Base-by-base conservation (phyloP, 1,139 yeast species). In the Yamadazyma spencermartinsiae region DNA sequence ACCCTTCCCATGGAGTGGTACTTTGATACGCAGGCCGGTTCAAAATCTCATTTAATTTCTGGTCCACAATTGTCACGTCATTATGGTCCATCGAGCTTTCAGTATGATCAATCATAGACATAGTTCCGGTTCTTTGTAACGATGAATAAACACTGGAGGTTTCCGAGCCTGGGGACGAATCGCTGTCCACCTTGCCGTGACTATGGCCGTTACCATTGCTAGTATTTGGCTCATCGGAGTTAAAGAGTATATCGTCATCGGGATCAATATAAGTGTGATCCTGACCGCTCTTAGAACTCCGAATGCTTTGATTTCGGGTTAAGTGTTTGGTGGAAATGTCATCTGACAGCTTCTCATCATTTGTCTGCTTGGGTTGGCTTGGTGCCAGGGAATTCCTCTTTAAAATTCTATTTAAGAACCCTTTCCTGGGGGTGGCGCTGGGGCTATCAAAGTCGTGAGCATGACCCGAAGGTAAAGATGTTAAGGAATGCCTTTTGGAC, bases 1-100 rank as follows among this genome's bases (percentile, higher is more conserved):
- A 51, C 3, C 71, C 72, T 6, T 49, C 53, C 63, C 68, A 63
- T 0, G 64, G 57, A 14, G 52, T 33, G 1, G 43, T 51, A 20
- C 55, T 60, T 15, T 46, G 54, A 15, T 31, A 30, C n/a, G 20
- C n/a, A 6, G 33, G 28, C 2, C 20, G 29, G 32, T 33, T 35
- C 27, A 39, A 30, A 14, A 42, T 18, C 11, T 35, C 37, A 20
- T 35, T 34, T 17, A 43, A 30, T n/a, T 36, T 28, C n/a, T 37
- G 36, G 20, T 40, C 43, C 9, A 35, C 10, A 13, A 33, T 15
- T 14, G 21, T 34, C 11, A 17, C 19, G 16, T 27, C 30, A 9
- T 21, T 11, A 13, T 19, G 5, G n/a, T 25, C 30, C 4, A 25
- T 19, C 10, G 30, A 33, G 13, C 31, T 33, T 21, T 26, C 35